Evolutionary conservation across 2,329 filamentous ascomycete genomes (phyloP), one percentile per base, ranked within the genome.

Genomic region (Ophiostoma quercus): DNA sequence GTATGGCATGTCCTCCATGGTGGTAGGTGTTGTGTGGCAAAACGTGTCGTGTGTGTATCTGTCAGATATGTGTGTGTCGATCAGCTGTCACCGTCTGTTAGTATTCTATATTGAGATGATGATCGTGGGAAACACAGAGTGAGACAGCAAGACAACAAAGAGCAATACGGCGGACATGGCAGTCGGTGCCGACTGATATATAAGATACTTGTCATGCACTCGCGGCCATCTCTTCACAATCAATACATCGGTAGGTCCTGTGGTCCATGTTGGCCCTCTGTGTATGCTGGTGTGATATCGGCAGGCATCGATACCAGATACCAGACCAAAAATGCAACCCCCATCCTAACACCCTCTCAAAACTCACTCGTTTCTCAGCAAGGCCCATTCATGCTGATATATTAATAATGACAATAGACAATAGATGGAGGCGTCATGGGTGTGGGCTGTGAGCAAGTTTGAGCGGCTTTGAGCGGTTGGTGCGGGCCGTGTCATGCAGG

Each of bases 1-100:
- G n/a, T 57, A 51, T 67, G 67, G 67, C 65, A n/a, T 71, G 47
- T 57, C 47, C 37, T 69, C 63, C 63, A 69, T 69, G n/a, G 19
- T 14, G 68, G 16, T 22, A n/a, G 43, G 37, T 65, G 57, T 25
- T 34, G 43, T 16, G 3, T 19, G 14, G 43, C 16, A 5, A 19
- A 9, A 14, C 9, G 11, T 41, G 39, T 41, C 9, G 9, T 12
- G 12, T 39, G 6, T 34, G 11, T 43, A 43, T 16, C 39, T 43
- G 39, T 43, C 39, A 43, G 12, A 43, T 14, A 14, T 43, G 39
- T 19, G 43, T n/a, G 43, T 47, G 16, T 47, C 43, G 16, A 19
- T n/a, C 43, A 47, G 43, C 16, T 47, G 43, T 47, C 43, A 54
- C 16, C 51, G 51, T 22, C 51, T 54, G 51, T 54, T n/a, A 54